A percentile compares a stretch with the other conserved stretches of the same genome.
These are phyloP conservation scores for Euptelea pleiosperma DNA, from an alignment of 164 flowering plant species.

Conservation along the genomic window DNA sequence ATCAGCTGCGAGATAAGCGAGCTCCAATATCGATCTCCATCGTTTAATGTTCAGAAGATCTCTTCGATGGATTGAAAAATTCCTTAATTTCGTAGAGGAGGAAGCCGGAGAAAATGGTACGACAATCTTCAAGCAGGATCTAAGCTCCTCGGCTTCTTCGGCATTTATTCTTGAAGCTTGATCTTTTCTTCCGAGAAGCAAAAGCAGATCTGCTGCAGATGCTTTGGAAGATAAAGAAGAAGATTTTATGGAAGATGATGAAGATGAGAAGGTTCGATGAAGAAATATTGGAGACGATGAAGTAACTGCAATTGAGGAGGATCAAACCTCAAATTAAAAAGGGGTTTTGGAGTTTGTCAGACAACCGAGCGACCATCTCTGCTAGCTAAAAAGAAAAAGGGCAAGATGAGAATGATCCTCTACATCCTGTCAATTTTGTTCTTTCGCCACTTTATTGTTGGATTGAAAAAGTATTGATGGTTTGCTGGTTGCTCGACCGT, in stretches of 20 bases:
- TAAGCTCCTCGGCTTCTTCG: constrained; percentile 40
- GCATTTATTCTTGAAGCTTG: constrained; percentile 47
- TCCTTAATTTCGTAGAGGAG: neutral
- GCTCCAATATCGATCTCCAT: constrained; percentile 45
- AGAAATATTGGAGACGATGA: constrained; percentile 16
- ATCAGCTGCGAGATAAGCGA: constrained; percentile 81
- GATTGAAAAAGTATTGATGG: too few species aligned
- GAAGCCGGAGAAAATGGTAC: constrained; percentile 52
- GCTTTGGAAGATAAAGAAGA: constrained; percentile 31
- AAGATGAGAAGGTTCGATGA: neutral
- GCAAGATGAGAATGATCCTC: too few species aligned
- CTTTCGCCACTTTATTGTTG: too few species aligned
- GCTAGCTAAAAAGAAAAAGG: too few species aligned
- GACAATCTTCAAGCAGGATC: constrained; percentile 75
- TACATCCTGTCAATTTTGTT: too few species aligned
- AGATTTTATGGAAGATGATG: constrained; percentile 17
- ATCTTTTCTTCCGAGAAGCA: constrained; percentile 56
- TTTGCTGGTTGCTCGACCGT: too few species aligned
- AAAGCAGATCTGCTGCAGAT: constrained; percentile 54
- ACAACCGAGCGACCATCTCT: too few species aligned
- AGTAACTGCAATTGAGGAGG: constrained; percentile 37
- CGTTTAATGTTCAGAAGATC: neutral
- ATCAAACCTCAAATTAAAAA: too few species aligned
- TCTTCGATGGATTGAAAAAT: constrained; percentile 11
- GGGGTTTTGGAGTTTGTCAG: too few species aligned